A percentile compares a stretch with the other conserved stretches of the same genome.
phyloP scores from a whole-genome alignment of 441 rosid species.

The Populus tomentosa region DNA sequence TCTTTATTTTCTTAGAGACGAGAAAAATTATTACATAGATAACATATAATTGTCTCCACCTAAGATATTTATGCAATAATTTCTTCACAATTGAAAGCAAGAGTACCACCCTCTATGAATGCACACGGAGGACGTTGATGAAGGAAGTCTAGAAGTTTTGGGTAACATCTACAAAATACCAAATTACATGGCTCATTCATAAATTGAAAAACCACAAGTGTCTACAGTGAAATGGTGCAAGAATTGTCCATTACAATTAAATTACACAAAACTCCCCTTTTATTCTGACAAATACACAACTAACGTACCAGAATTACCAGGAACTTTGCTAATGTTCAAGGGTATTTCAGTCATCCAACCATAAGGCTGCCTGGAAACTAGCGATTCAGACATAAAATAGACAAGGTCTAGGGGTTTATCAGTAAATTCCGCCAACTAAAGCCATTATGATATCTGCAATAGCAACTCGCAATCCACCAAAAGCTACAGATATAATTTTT shows the following conservation, averaged over 20 bases:
- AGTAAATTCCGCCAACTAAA: constrained; percentile 18
- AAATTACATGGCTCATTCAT: background rate
- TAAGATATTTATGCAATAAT: background rate
- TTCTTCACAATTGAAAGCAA: background rate
- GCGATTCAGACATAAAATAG: constrained; percentile 13
- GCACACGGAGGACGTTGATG: background rate
- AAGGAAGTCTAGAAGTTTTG: background rate
- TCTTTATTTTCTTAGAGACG: no score
- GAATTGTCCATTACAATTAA: background rate
- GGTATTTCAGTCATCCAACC: background rate
- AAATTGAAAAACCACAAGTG: background rate
- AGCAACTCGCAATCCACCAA: constrained; percentile 34
- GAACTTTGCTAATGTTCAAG: background rate
- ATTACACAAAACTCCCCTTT: constrained; percentile 19
- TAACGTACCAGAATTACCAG: background rate
- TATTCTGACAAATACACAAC: background rate
- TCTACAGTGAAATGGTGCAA: background rate
- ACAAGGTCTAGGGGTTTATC: constrained; percentile 11
- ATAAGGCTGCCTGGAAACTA: background rate
- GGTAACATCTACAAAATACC: background rate
- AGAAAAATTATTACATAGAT: background rate
- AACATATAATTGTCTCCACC: background rate
- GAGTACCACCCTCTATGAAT: background rate
- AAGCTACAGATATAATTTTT: constrained; percentile 7
- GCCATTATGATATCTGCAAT: constrained; percentile 33